Conservation (phyloP, 2,329 filamentous ascomycete species). For the Calonectria multiphialidica region DNA sequence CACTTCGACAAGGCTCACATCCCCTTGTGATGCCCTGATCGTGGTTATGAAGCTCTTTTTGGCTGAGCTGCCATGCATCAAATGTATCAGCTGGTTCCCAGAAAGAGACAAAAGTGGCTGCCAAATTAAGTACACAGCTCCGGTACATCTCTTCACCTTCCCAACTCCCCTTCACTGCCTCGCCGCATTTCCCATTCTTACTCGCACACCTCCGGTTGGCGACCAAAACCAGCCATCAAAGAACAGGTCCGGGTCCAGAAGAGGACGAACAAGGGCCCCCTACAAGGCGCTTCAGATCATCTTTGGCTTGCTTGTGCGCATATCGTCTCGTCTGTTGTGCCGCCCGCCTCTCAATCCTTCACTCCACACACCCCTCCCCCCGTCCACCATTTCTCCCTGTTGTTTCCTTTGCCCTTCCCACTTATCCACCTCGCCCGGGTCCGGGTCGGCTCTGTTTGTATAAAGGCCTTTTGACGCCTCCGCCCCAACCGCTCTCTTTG, state of each 20-base stretch:
- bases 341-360: slow-evolving; percentile 33
- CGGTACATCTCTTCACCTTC: background rate
- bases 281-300: background rate
- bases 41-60: background rate
- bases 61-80: background rate
- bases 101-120: background rate
- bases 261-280: background rate
- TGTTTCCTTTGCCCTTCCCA: slow-evolving; percentile 28
- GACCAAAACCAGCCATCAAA: background rate
- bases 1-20: slow-evolving; percentile 7
- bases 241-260: background rate
- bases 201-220: slow-evolving; percentile 6
- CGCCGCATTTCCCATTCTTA: slow-evolving; percentile 10
- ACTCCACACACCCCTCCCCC: slow-evolving; percentile 39
- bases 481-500: slow-evolving; percentile 37
- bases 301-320: background rate
- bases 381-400: slow-evolving; percentile 29
- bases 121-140: background rate
- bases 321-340: slow-evolving; percentile 22
- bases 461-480: slow-evolving; percentile 45
- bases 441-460: slow-evolving; percentile 39
- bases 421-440: slow-evolving; percentile 34
- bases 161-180: background rate
- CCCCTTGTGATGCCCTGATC: background rate
- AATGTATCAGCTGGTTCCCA: background rate